These are phyloP conservation scores for Acanthamoeba rhysodes DNA, from an alignment of 208 protist genomes.

Conservation along the genomic window DNA sequence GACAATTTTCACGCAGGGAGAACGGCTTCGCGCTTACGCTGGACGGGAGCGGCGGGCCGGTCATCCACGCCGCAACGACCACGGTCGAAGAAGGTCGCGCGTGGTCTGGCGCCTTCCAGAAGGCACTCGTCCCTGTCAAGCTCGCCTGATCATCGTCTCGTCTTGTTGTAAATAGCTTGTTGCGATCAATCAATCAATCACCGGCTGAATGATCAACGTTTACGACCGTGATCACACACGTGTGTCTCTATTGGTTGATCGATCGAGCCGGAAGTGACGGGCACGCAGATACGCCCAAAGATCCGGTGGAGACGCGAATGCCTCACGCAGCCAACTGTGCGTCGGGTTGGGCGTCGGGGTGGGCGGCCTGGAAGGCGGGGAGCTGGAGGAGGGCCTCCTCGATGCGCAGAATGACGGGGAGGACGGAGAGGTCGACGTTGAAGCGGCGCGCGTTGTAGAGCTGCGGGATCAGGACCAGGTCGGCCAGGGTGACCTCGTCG, in stretches of 20 bases:
- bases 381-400: slow-evolving; percentile 78
- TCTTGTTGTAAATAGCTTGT: too few species aligned
- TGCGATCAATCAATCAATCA: too few species aligned
- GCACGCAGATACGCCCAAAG: too few species aligned
- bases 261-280: too few species aligned
- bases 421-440: slow-evolving; percentile 87
- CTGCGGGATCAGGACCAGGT: slow-evolving; percentile 91
- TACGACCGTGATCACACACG: too few species aligned
- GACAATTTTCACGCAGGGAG: not conserved
- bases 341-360: slow-evolving; percentile 78
- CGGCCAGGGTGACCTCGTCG: slow-evolving; percentile 91
- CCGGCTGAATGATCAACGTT: too few species aligned
- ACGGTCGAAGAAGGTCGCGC: not conserved
- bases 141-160: not conserved
- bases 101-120: not conserved
- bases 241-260: too few species aligned
- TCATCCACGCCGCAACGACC: not conserved
- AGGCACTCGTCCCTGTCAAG: not conserved
- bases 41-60: not conserved
- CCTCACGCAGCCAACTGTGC: too few species aligned
- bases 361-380: slow-evolving; percentile 82
- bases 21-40: not conserved
- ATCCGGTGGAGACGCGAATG: too few species aligned
- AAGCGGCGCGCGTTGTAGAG: slow-evolving; percentile 92
- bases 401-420: slow-evolving; percentile 86